A percentile compares a stretch with the other conserved stretches of the same genome.
Evolutionary conservation across 225 moss, liverwort and hornwort species (phyloP).

Genomic region (Ulota crispa): DNA sequence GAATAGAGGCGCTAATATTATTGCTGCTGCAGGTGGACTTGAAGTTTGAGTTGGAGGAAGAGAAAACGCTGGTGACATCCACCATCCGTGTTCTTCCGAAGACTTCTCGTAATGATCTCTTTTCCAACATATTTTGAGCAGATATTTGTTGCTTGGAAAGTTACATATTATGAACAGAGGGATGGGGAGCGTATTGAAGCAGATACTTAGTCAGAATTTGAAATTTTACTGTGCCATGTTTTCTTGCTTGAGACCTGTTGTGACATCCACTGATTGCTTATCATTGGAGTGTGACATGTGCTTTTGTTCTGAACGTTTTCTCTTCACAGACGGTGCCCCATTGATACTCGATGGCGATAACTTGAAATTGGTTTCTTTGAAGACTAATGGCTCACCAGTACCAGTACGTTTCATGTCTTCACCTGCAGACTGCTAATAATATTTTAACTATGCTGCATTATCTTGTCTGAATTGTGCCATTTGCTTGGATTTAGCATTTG

Average conservation of each 20-base stretch:
- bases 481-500: background rate
- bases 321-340: constrained; percentile 51
- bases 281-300: background rate
- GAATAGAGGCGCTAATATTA: background rate
- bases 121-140: background rate
- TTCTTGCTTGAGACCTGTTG: background rate
- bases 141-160: background rate
- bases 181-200: background rate
- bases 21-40: constrained; percentile 71
- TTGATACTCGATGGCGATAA: constrained; percentile 79
- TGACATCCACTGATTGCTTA: constrained; percentile 2
- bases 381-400: constrained; percentile 62
- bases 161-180: background rate
- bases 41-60: constrained; percentile 80
- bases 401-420: constrained; percentile 33
- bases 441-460: background rate
- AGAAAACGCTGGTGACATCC: constrained; percentile 76
- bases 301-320: background rate
- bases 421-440: background rate
- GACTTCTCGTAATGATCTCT: constrained; percentile 32
- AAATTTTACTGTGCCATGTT: background rate
- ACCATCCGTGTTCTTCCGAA: constrained; percentile 75
- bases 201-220: background rate
- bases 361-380: constrained; percentile 71
- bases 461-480: background rate